Evolutionary conservation across 2,329 filamentous ascomycete genomes (phyloP), one percentile per base, ranked within the genome.

Genomic region (Trichophyton schoenleinii): DNA sequence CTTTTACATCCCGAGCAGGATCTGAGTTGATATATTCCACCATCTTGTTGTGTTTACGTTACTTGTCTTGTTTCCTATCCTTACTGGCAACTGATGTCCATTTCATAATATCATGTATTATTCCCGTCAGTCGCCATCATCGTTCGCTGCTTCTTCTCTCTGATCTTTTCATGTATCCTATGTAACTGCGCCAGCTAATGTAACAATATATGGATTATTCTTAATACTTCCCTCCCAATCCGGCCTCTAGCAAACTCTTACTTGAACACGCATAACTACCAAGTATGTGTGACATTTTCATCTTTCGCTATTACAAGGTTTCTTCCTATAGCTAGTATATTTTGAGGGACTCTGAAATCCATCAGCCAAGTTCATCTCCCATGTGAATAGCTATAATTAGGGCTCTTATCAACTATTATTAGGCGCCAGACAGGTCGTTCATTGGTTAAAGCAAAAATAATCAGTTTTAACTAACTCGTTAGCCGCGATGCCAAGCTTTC

Each of bases 91-190:
- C 22, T 52, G 46, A 20, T 36, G 15, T 18, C 34, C 4, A 34
- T 36, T 34, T 36, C 28, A 55, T 55, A 55, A 55, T 55, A 55
- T 55, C 52, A 28, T 55, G 52, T 55, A 55, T 55, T 31, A 55
- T 38, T 36, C 52, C 52, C 18, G 34, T 55, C 28, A 18, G 44
- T 20, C 31, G 36, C 44, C 20, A 18, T 18, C 52, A 46, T 60
- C 44, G 57, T 59, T 58, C 61, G 61, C 65, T 55, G 46, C 57
- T n/a, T 61, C 63, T 18, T 49, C 58, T 15, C 57, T 31, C 18
- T 63, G 64, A 22, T 52, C 58, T 22, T 64, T 60, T 65, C 25
- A 60, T 36, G 25, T 49, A 36, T 38, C 25, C 34, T 18, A 42
- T 36, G 7, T 60, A 36, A 38, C 59, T 31, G 22, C n/a, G 52